These are phyloP conservation scores for Debaryomyces robertsiae DNA, from an alignment of 1,139 yeast genomes.

Conservation along the genomic window DNA sequence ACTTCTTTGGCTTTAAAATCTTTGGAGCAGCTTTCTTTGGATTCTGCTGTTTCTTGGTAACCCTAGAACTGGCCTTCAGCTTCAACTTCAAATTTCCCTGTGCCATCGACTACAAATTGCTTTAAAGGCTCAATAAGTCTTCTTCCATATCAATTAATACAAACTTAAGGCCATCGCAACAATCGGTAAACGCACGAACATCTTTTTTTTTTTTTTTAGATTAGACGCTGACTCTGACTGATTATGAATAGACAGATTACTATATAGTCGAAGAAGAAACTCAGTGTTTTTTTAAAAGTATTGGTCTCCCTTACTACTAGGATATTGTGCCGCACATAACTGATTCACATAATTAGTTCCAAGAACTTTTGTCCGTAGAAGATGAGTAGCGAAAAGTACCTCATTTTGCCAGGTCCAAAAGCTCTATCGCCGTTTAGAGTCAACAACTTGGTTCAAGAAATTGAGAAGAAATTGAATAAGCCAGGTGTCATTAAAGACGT, in stretches of 20 bases:
- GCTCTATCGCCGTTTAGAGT: constrained; percentile 90
- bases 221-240: no score
- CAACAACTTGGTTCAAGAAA: constrained; percentile 66
- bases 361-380: constrained; percentile 6
- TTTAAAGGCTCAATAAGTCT: not conserved
- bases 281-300: no score
- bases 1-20: constrained; percentile 69
- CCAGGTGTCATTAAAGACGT: constrained; percentile 64
- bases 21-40: constrained; percentile 74
- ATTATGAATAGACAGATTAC: not conserved
- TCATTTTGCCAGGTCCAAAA: constrained; percentile 83
- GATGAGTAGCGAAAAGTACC: constrained; percentile 27
- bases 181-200: constrained; percentile 4
- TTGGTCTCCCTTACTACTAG: no score
- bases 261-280: no score
- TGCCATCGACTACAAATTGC: constrained; percentile 42
- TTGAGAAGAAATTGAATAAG: constrained; percentile 68
- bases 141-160: not conserved
- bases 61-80: constrained; percentile 48
- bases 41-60: constrained; percentile 55
- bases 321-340: not conserved
- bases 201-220: constrained; percentile 4
- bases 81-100: constrained; percentile 58
- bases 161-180: constrained; percentile 9
- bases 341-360: constrained; percentile 1